Conservation (phyloP, 805 yeast species). For the Komagataella pastoris region DNA sequence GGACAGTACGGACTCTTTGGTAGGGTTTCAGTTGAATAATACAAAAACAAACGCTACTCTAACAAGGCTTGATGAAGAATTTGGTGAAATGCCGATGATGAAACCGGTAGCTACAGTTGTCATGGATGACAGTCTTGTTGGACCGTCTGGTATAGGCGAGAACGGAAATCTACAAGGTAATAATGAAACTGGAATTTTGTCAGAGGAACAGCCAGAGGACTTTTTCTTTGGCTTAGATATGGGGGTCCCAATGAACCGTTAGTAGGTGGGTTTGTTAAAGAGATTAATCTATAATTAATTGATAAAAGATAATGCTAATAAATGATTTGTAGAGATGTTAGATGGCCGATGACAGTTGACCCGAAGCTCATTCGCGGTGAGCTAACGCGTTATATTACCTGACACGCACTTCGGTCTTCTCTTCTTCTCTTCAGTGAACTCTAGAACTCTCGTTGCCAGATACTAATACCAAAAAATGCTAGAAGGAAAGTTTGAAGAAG, state of each 20-base stretch:
- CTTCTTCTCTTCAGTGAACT: neutral
- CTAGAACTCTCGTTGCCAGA: neutral
- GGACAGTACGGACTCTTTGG: constrained; percentile 11
- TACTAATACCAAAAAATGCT: constrained; percentile 40
- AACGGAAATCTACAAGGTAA: neutral
- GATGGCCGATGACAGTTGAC: neutral
- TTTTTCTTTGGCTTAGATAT: neutral
- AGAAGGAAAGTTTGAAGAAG: constrained; percentile 94
- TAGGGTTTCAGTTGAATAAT: constrained; percentile 13
- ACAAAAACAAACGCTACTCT: constrained; percentile 18
- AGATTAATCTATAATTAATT: too few species aligned
- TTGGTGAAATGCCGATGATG: neutral
- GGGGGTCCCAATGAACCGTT: neutral
- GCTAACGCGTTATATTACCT: neutral
- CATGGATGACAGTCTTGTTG: neutral
- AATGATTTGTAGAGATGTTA: neutral
- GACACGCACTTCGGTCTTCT: neutral
- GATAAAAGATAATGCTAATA: neutral
- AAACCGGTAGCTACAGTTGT: neutral
- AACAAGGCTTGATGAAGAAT: neutral
- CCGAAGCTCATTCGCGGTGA: neutral
- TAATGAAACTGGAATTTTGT: neutral
- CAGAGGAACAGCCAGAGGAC: neutral
- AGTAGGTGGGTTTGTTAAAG: neutral
- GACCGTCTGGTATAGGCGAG: neutral